These are phyloP conservation scores for Bolboschoenoplectus hybrid DNA, from an alignment of 202 grass and related monocot genomes.

Conservation along the genomic window DNA sequence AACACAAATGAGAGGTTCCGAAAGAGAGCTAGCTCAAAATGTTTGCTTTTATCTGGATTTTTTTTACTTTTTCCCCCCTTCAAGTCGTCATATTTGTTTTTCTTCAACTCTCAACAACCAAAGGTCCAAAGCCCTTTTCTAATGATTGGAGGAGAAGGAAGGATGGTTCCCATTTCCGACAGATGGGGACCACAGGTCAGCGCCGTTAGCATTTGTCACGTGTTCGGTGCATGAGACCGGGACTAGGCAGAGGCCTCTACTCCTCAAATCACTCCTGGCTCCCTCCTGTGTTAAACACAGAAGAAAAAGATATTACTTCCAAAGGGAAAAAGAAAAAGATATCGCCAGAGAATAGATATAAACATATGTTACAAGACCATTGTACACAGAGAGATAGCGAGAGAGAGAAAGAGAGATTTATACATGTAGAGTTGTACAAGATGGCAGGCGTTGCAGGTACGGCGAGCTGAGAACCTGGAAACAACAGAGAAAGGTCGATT, in stretches of 20 bases:
- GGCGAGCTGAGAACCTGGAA: slow-evolving; percentile 85
- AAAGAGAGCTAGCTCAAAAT: slow-evolving; percentile 18
- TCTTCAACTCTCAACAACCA: neutral
- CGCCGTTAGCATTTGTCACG: slow-evolving; percentile 62
- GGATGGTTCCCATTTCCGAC: slow-evolving; percentile 19
- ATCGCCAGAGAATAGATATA: neutral
- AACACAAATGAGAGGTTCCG: neutral
- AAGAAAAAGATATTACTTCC: neutral
- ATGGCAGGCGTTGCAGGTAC: slow-evolving; percentile 75
- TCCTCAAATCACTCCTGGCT: slow-evolving; percentile 54
- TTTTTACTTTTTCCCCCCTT: neutral
- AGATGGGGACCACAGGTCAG: slow-evolving; percentile 68
- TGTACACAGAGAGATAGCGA: slow-evolving; percentile 27
- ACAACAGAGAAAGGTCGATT: slow-evolving; percentile 39
- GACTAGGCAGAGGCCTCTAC: slow-evolving; percentile 80
- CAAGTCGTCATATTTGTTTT: neutral
- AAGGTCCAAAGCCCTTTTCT: neutral
- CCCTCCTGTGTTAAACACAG: slow-evolving; percentile 35
- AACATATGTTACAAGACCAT: slow-evolving; percentile 9
- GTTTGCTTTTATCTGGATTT: neutral
- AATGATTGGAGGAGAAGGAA: slow-evolving; percentile 33
- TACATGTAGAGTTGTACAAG: slow-evolving; percentile 55
- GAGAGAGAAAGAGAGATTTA: neutral
- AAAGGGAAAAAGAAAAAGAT: neutral
- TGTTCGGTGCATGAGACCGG: slow-evolving; percentile 79